A percentile compares a stretch with the other conserved stretches of the same genome.
Conservation (phyloP, 2,329 filamentous ascomycete genomes). For the Byssochlamys sp. region DNA sequence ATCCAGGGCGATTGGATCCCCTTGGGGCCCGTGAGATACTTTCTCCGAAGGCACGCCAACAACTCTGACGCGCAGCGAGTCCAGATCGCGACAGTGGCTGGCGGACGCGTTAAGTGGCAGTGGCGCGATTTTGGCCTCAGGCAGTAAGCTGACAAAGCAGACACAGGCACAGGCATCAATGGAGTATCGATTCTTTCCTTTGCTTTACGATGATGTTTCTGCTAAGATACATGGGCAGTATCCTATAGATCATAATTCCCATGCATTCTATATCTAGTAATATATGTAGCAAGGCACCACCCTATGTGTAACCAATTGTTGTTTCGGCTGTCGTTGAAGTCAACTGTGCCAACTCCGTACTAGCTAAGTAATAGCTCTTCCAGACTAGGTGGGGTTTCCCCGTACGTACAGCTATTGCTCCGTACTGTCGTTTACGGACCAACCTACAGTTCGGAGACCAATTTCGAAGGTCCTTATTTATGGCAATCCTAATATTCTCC, state of each 20-base stretch:
- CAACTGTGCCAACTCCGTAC: neutral
- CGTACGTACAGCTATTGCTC: neutral
- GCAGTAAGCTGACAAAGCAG: too few relatives aligned
- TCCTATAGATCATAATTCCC: neutral
- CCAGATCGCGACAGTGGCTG: conserved; percentile 15
- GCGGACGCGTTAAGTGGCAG: conserved; percentile 28
- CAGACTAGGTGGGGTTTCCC: neutral
- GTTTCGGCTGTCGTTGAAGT: neutral
- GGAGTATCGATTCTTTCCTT: neutral
- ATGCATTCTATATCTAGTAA: neutral
- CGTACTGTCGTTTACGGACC: neutral
- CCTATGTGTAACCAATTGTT: neutral
- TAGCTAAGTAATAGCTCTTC: neutral
- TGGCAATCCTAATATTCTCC: too few relatives aligned
- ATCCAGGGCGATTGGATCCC: neutral
- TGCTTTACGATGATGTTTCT: too few relatives aligned
- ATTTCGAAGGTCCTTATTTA: neutral
- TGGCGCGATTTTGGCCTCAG: conserved; percentile 7
- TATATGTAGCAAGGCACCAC: neutral
- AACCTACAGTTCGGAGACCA: neutral
- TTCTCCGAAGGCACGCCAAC: neutral
- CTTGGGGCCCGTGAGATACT: neutral
- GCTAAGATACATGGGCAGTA: too few relatives aligned
- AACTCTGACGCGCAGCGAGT: conserved; percentile 1
- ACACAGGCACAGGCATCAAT: neutral